Conservation (phyloP, 495 filamentous ascomycete species). For the Hypoxylon perforatum region DNA sequence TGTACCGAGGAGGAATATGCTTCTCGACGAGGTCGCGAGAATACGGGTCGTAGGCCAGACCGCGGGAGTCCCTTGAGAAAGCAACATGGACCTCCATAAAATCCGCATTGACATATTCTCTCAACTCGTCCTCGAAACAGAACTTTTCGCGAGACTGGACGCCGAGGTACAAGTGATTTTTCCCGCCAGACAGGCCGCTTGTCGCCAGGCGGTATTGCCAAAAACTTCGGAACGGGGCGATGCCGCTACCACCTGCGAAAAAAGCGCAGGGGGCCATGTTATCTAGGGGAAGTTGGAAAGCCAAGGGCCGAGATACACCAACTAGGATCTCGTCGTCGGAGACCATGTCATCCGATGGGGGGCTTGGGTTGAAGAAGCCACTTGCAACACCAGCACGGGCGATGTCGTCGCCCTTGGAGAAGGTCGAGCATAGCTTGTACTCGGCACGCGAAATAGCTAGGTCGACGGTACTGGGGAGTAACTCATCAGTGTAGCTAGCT, state of each 20-base stretch:
- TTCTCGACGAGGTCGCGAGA: conserved; percentile 56
- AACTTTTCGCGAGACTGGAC: conserved; percentile 63
- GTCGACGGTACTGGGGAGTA: conserved; percentile 60
- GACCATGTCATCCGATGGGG: conserved; percentile 49
- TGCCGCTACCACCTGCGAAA: conserved; percentile 63
- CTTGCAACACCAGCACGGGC: conserved; percentile 57
- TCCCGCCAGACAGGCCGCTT: conserved; percentile 49
- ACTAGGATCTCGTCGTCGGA: conserved; percentile 55
- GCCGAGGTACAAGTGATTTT: conserved; percentile 62
- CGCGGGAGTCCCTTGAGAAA: conserved; percentile 60
- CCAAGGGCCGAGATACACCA: conserved; percentile 60
- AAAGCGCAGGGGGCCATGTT: conserved; percentile 59
- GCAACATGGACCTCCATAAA: conserved; percentile 61
- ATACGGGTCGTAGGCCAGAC: conserved; percentile 56
- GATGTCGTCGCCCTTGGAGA: conserved; percentile 48
- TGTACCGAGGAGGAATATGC: conserved; percentile 62
- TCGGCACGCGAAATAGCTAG: conserved; percentile 60
- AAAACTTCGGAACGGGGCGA: conserved; percentile 63
- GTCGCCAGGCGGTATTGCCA: conserved; percentile 56
- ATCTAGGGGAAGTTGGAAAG: conserved; percentile 61
- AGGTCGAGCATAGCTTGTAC: conserved; percentile 55
- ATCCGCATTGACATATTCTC: conserved; percentile 58
- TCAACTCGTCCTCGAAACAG: conserved; percentile 62
- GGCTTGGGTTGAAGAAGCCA: conserved; percentile 60
- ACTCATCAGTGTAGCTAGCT: conserved; percentile 56